Base-by-base conservation (phyloP, 306 rosid genomes). In the Citrullus amarus region DNA sequence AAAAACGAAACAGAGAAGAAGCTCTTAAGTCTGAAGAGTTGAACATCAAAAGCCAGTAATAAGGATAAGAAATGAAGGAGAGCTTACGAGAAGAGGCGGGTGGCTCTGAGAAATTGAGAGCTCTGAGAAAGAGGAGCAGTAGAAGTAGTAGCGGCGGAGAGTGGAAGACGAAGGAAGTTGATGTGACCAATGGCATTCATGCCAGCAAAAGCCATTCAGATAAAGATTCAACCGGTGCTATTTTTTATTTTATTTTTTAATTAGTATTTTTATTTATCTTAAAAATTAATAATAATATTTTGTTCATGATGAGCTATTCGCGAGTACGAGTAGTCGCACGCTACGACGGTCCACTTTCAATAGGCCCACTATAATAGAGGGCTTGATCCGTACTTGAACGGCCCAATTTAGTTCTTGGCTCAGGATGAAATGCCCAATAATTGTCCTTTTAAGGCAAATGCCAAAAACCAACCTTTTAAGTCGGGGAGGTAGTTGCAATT, bases 131-230 rank as follows among this genome's bases (percentile, higher is more conserved):
- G 65, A 68, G 53, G 11, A 55, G 68, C 16, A n/a, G 55, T 57
- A 20, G 22, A 10, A 18, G 53, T 2, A 18, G 36, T 12, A 76
- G 17, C 32, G 61, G 55, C 51, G 51, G 34, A 76, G 79, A 74
- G 67, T 20, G 81, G 74, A 50, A 71, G 63, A 14, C n/a, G 67
- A 54, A 54, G 44, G 22, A 38, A 7, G 53, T 55, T 66, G 81
- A 81, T 50, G 79, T 81, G 57, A 41, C 51, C 60, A 55, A 78
- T 56, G 79, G 57, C 4, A 54, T 10, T 36, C 55, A 36, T 32
- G 78, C 46, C 28, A 18, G 41, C 30, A 30, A 78, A 16, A 32
- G 77, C 83, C 86, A 80, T 86, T 56, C 22, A 58, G 78, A 13
- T 32, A 43, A 41, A 13, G 9, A 4, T 51, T 5, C 8, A 38